These are phyloP conservation scores for Globisporangium megalacanthum DNA, from an alignment of 352 stramenopile genomes.

Conservation along the genomic window DNA sequence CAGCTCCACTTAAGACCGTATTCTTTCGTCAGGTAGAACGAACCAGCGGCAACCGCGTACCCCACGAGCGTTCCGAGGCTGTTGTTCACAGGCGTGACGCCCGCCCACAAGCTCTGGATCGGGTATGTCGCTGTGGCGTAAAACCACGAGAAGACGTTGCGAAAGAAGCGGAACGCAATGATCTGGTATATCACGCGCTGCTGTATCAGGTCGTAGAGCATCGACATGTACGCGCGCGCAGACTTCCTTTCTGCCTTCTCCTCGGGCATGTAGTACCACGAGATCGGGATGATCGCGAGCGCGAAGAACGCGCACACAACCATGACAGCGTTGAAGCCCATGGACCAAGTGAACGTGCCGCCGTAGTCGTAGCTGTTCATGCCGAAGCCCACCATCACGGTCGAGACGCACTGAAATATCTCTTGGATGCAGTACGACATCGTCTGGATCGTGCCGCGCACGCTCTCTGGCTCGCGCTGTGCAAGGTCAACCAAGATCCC, in stretches of 20 bases:
- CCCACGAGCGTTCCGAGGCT: slow-evolving; percentile 31
- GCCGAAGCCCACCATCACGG: slow-evolving; percentile 48
- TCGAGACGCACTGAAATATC: slow-evolving; percentile 34
- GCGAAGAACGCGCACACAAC: slow-evolving; percentile 29
- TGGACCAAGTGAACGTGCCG: slow-evolving; percentile 37
- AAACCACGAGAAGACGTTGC: slow-evolving; percentile 46
- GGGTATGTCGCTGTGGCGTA: slow-evolving; percentile 34
- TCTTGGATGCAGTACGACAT: slow-evolving; percentile 41
- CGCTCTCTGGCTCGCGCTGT: slow-evolving; percentile 43
- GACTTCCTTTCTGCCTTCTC: slow-evolving; percentile 20
- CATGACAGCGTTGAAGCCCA: slow-evolving; percentile 54
- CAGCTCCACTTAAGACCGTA: slow-evolving; percentile 50
- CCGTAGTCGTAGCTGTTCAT: slow-evolving; percentile 57
- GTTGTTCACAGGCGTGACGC: slow-evolving; percentile 38
- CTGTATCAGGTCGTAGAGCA: slow-evolving; percentile 55
- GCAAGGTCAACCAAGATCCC: slow-evolving; percentile 56
- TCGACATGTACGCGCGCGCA: slow-evolving; percentile 4
- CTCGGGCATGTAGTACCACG: slow-evolving; percentile 54
- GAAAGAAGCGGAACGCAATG: slow-evolving; percentile 53
- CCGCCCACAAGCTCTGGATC: slow-evolving; percentile 41
- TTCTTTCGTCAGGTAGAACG: slow-evolving; percentile 24
- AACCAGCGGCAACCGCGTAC: slow-evolving; percentile 24
- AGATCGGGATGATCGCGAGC: slow-evolving; percentile 27
- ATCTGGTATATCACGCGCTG: slow-evolving; percentile 49
- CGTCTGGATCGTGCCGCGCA: slow-evolving; percentile 49